Percentiles rank a stretch among this genome's conserved stretches.
phyloP scores from a whole-genome alignment of 306 rosid genomes.

The Cercis canadensis region DNA sequence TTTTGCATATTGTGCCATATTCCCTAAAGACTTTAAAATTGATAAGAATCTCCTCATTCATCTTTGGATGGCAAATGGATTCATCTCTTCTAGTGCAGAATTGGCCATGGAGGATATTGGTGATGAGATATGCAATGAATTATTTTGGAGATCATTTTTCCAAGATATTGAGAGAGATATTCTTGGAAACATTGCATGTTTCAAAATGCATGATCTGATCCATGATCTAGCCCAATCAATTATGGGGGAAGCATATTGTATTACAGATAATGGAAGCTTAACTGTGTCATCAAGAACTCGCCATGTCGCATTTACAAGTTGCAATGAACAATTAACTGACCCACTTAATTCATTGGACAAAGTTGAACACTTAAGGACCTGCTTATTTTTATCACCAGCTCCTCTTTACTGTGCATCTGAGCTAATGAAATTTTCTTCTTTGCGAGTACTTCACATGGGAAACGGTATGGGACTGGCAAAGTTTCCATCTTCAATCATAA shows the following conservation, averaged over 20 bases:
- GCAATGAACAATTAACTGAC: too few relatives aligned
- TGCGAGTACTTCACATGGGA: slow-evolving; percentile 4
- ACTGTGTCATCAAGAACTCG: neutral
- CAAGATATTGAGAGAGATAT: slow-evolving; percentile 6
- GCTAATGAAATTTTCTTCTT: slow-evolving; percentile 8
- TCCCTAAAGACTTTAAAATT: neutral
- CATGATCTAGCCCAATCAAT: slow-evolving; percentile 39
- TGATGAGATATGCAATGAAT: slow-evolving; percentile 16
- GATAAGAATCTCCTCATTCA: slow-evolving; percentile 4
- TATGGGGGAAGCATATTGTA: neutral
- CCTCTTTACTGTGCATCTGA: too few relatives aligned
- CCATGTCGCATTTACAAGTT: neutral
- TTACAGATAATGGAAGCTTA: neutral
- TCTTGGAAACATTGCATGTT: neutral
- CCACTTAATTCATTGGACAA: too few relatives aligned
- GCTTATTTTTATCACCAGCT: too few relatives aligned
- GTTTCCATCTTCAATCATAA: neutral
- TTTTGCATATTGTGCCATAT: slow-evolving; percentile 33
- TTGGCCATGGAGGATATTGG: slow-evolving; percentile 14
- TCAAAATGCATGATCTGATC: slow-evolving; percentile 33
- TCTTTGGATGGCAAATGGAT: slow-evolving; percentile 38
- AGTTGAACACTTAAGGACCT: neutral
- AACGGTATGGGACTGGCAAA: neutral
- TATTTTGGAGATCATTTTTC: slow-evolving; percentile 37
- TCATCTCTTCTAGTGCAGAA: neutral